Evolutionary conservation across 768 basidiomycete genomes (phyloP).

Genomic region (Hebeloma cylindrosporum): DNA sequence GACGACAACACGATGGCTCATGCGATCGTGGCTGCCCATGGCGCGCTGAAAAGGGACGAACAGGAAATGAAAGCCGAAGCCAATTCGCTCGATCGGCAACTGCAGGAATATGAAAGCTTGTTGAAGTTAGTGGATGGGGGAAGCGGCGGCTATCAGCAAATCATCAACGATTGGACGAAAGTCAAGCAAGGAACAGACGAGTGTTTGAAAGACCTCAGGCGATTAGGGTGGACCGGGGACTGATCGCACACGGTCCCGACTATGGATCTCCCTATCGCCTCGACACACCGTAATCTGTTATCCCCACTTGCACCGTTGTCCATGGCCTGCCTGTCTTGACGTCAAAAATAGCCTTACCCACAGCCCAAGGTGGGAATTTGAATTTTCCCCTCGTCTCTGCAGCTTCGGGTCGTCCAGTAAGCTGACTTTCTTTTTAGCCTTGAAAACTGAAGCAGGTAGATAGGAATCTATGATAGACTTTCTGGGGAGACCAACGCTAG

Average conservation of each 20-base stretch:
- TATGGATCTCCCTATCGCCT: background rate
- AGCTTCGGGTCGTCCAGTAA: no score
- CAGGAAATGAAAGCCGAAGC: constrained; percentile 37
- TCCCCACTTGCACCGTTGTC: no score
- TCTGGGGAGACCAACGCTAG: no score
- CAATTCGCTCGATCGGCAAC: constrained; percentile 34
- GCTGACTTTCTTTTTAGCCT: no score
- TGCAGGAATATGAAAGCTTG: constrained; percentile 42
- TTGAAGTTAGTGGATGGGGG: constrained; percentile 43
- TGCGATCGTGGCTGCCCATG: constrained; percentile 34
- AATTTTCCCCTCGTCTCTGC: no score
- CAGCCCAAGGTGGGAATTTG: no score
- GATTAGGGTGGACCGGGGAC: constrained; percentile 52
- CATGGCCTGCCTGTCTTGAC: no score
- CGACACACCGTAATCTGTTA: no score
- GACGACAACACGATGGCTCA: constrained; percentile 28
- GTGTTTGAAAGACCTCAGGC: constrained; percentile 46
- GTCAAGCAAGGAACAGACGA: constrained; percentile 51
- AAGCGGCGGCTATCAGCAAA: constrained; percentile 41
- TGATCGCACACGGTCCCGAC: constrained; percentile 15
- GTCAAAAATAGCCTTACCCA: no score
- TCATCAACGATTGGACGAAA: constrained; percentile 48
- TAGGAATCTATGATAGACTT: no score
- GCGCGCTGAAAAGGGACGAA: constrained; percentile 36
- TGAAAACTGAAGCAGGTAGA: no score